These are phyloP conservation scores for Jackrogersella minutella DNA, from an alignment of 495 filamentous ascomycete species.

Conservation along the genomic window DNA sequence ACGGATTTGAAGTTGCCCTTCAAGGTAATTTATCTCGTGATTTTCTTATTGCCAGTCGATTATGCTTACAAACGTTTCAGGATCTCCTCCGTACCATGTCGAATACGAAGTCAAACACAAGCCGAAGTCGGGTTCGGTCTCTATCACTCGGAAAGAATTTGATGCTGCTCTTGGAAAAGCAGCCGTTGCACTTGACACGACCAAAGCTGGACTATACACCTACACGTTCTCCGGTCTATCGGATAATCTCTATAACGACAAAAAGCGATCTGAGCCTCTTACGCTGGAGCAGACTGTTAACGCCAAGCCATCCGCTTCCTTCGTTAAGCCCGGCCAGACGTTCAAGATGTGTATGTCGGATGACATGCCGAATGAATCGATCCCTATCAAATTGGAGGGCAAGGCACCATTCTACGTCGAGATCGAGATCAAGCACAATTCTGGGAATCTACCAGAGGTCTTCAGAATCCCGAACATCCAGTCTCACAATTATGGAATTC, in stretches of 20 bases:
- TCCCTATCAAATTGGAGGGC: conserved; percentile 84
- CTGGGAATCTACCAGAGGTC: conserved; percentile 77
- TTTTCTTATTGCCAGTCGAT: background rate
- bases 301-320: conserved; percentile 77
- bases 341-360: conserved; percentile 94
- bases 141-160: conserved; percentile 68
- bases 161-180: conserved; percentile 74
- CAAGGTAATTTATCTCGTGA: conserved; percentile 59
- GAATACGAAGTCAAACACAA: conserved; percentile 81
- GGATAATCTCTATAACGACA: conserved; percentile 83
- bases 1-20: conserved; percentile 81
- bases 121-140: conserved; percentile 66
- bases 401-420: conserved; percentile 89
- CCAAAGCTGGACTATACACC: conserved; percentile 78
- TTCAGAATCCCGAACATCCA: conserved; percentile 80
- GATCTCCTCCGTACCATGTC: conserved; percentile 81
- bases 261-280: conserved; percentile 66
- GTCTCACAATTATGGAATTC: conserved; percentile 74
- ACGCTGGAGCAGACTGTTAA: conserved; percentile 83
- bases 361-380: conserved; percentile 78
- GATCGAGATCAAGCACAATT: conserved; percentile 89
- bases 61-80: conserved; percentile 47
- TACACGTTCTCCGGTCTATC: conserved; percentile 84
- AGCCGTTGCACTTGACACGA: conserved; percentile 83
- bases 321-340: conserved; percentile 87